Evolutionary conservation across 2,329 filamentous ascomycete genomes (phyloP), one percentile per base, ranked within the genome.

Genomic region (Paraphoma chrysanthemicola): DNA sequence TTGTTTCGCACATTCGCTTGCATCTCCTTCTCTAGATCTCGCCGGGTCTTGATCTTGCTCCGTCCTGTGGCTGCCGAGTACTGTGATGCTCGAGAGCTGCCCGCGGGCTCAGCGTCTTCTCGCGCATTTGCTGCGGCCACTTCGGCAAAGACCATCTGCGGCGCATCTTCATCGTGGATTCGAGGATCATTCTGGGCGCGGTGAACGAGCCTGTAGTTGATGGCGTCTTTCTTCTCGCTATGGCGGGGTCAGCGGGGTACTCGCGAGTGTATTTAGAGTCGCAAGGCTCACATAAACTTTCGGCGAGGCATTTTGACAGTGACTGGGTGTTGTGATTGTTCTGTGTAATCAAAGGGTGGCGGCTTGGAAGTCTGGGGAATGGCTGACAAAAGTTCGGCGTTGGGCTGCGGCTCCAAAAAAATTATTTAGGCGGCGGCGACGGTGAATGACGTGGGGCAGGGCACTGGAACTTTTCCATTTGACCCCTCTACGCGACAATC

Each of bases 101-200:
- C 56, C 82, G 77, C 74, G 29, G 77, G 57, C 47, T 75, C 73
- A 41, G 63, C 62, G 45, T 58, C 57, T 47, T 72, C 66, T 48
- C 71, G 70, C 54, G 63, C 43, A 28, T 76, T 76, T 9, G 78
- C 76, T 46, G 82, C 79, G 28, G 74, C 73, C 54, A 86, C 79
- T 66, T 86, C 92, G 74, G 95, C 91, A 63, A 99, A 87, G 73
- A 99, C 90, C 87, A 97, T 95, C 66, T 92, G 89, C 47, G 94
- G 91, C 52, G 92, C 93, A 70, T 89, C 85, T 69, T 90, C 86
- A 82, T 99, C 93, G 85, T 99, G 90, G 76, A 99, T 97, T 70
- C 94, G 87, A 45, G 96, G 95, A 78, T 99, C 95, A 87, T 97
- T 92, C 80, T 99, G 96, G 33, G 94, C 92, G 72, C 95, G 92